Conservation (phyloP, 768 basidiomycete species). For the Calocera cornea region DNA sequence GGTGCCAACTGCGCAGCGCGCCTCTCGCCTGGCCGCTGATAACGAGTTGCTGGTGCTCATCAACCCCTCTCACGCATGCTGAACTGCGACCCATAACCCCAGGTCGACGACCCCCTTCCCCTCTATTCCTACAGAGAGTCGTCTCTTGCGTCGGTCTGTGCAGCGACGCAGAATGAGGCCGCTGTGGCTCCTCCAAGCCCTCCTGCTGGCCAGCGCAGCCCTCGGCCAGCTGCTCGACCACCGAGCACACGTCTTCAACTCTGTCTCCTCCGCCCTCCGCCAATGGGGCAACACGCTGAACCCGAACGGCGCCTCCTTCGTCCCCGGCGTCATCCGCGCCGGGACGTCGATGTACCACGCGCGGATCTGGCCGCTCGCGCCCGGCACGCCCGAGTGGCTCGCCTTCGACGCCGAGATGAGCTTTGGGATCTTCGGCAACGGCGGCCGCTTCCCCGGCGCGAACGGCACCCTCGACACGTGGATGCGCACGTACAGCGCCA, state of each 20-base stretch:
- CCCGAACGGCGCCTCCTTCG: conserved; percentile 19
- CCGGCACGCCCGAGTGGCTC: conserved; percentile 21
- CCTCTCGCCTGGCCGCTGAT: not conserved
- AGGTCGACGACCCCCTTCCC: not conserved
- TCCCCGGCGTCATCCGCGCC: conserved; percentile 20
- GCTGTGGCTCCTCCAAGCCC: not conserved
- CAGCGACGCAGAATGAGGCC: not conserved
- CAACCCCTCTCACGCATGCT: not conserved
- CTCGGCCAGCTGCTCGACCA: not conserved
- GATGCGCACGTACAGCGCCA: conserved; percentile 18
- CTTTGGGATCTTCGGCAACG: conserved; percentile 16
- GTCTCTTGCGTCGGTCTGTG: no score
- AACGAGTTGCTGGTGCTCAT: not conserved
- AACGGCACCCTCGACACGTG: conserved; percentile 13
- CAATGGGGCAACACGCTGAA: conserved; percentile 11
- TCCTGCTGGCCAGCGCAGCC: not conserved
- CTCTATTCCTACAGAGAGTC: not conserved
- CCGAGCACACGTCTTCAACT: not conserved
- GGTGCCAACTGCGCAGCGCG: not conserved
- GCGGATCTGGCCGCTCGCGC: not conserved
- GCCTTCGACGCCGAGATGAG: conserved; percentile 22
- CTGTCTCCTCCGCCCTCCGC: not conserved
- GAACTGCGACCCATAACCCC: not conserved
- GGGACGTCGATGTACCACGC: conserved; percentile 9
- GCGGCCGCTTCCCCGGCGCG: not conserved